These are phyloP conservation scores for Plasmodium knowlesi DNA, from an alignment of 169 alveolate species.

Conservation along the genomic window DNA sequence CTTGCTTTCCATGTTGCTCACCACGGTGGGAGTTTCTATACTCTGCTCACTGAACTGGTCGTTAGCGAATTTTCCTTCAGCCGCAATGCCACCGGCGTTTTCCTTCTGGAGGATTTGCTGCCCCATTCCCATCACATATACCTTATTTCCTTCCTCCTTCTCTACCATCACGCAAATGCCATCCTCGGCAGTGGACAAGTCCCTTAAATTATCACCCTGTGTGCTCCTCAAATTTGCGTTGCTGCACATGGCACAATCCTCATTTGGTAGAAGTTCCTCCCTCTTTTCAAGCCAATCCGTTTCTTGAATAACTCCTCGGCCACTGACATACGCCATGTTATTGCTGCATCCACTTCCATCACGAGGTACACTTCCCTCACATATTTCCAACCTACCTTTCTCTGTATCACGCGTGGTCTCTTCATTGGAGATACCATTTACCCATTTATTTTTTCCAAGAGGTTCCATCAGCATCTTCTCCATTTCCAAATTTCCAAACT, in stretches of 20 bases:
- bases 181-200: neutral
- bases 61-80: neutral
- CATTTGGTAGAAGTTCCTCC: neutral
- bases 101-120: neutral
- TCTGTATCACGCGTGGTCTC: neutral
- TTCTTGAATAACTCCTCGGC: neutral
- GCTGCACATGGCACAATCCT: neutral
- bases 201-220: neutral
- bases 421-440: neutral
- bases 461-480: conserved; percentile 1
- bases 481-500: neutral
- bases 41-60: neutral
- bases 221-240: neutral
- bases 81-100: neutral
- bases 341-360: neutral
- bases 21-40: neutral
- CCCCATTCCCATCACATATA: neutral
- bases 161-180: neutral
- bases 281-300: neutral
- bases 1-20: conserved; percentile 17
- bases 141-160: neutral
- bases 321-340: neutral
- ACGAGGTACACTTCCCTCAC: neutral
- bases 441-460: neutral
- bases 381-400: neutral